Base-by-base conservation (phyloP, 225 moss, liverwort and hornwort species). In the Straminergon stramineum region DNA sequence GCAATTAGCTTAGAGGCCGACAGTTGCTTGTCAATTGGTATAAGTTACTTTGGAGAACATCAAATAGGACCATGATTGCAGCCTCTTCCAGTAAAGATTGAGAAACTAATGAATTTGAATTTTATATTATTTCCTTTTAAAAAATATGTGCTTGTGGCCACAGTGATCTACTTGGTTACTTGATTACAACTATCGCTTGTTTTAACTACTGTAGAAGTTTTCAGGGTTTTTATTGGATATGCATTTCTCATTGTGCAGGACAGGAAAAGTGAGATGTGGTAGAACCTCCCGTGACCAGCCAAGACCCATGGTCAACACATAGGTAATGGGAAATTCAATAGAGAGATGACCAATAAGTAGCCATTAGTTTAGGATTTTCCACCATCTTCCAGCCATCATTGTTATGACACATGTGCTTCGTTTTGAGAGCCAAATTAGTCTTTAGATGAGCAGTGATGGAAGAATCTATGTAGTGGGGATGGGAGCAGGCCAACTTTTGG, bases 1-100 rank as follows among this genome's bases (percentile, higher is more conserved):
- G 89, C 92, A 96, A 91, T 96, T 95, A 79, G 64, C 90, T 81
- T 92, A 94, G 66, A 21, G 32, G 53, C 34, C 94, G 95, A 87
- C 39, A 15, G 89, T 90, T 81, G 97, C 98, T 58, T 91, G 69
- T 81, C 56, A 90, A 83, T 85, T 96, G 94, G 97, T 94, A 6
- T 85, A n/a, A n/a, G n/a, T n/a, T n/a, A 65, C 12, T 56, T 74
- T 63, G 53, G 34, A 89, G 48, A 75, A 75, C 61, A 61, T 35
- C 61, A 75, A 62, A 82, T 18, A 83, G 56, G 57, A 41, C 75
- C 31, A 53, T 61, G 48, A 61, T 27, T 85, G 48, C 27, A 61
- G 58, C 75, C 23, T 56, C 48, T 69, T 87, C 65, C 53, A 53
- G 35, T 53, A 28, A 88, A 87, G 24, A 30, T 68, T 55, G 37